These are phyloP conservation scores for Pyrenophora graminea DNA, from an alignment of 2,329 filamentous ascomycete species.

Conservation along the genomic window DNA sequence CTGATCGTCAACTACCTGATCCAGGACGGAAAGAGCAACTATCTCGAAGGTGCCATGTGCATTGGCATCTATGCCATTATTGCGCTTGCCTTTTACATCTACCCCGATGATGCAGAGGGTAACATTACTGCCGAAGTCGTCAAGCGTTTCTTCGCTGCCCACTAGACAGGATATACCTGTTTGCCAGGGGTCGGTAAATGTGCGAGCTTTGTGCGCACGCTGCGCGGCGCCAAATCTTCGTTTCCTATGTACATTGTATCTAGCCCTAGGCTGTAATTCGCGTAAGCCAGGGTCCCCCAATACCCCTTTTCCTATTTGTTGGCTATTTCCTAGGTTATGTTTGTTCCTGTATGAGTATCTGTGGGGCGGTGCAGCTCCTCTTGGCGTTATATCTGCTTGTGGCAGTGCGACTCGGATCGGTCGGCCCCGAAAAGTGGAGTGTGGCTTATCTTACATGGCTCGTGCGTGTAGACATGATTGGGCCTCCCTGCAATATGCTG, in stretches of 20 bases:
- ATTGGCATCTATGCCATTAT: slow-evolving; percentile 62
- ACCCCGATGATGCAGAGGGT: slow-evolving; percentile 57
- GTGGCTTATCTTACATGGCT: slow-evolving; percentile 1
- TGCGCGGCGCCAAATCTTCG: slow-evolving; percentile 3
- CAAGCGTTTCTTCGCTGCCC: slow-evolving; percentile 31
- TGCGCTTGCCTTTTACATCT: slow-evolving; percentile 64
- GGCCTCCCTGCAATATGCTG: neutral
- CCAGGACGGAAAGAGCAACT: slow-evolving; percentile 82
- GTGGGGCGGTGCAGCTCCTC: slow-evolving; percentile 4
- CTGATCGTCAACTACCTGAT: slow-evolving; percentile 89
- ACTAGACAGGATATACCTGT: neutral
- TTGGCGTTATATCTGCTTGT: slow-evolving; percentile 18
- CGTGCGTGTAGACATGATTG: neutral
- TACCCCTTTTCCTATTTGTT: neutral
- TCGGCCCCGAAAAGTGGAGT: slow-evolving; percentile 6
- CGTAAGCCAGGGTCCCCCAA: neutral
- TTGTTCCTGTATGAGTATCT: slow-evolving; percentile 13
- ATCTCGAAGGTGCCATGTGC: slow-evolving; percentile 75
- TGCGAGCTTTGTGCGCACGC: slow-evolving; percentile 1
- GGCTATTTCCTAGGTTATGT: neutral
- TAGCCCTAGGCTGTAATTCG: neutral
- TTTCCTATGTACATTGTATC: slow-evolving; percentile 17
- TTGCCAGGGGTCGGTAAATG: neutral
- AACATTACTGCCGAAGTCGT: slow-evolving; percentile 36
- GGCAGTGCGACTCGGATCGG: slow-evolving; percentile 10